Evolutionary conservation across 441 rosid genomes (phyloP), one percentile per base, ranked within the genome.

Genomic region (Brassica hybrid): DNA sequence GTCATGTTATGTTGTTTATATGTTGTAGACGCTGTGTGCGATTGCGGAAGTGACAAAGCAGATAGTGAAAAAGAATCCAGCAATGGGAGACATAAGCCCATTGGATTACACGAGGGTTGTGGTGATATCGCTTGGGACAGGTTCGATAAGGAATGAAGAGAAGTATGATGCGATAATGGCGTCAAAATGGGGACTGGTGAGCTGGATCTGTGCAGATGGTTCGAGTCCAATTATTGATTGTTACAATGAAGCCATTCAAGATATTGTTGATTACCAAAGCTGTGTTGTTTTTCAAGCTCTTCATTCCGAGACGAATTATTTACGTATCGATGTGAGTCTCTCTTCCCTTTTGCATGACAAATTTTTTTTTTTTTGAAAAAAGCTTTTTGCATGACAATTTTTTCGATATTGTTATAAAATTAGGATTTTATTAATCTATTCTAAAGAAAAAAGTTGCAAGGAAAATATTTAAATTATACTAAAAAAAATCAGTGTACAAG

Each of bases 101-200:
- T 68, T 85, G 76, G 87, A 86, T 7, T 87, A 83, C n/a, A 50
- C 48, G 2, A 81, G 85, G 17, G 78, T 85, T 75, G 69, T 87
- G 0, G 93, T 87, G 78, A 80, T 87, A 56, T 87, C 93, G 1
- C 1, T 89, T 6, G 93, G 93, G 30, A 74, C 90, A 18, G 93
- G 93, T 16, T 83, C 90, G 3, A 71, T 74, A n/a, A 84, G 52
- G 76, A 63, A 25, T 2, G 76, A 83, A 50, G 65, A 78, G 10
- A 83, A 82, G 60, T 86, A 82, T 72, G 25, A 71, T 14, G 84
- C 89, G 0, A 27, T 69, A 17, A 80, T 25, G 85, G 84, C 86
- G 2, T 69, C 87, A 2, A 87, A 82, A 68, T 89, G 93, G 93
- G 90, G 93, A 17, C 2, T 78, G 3, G 7, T 83, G 5, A 23